These are phyloP conservation scores for Kuraishia capsulata DNA, from an alignment of 805 yeast genomes.

Conservation along the genomic window DNA sequence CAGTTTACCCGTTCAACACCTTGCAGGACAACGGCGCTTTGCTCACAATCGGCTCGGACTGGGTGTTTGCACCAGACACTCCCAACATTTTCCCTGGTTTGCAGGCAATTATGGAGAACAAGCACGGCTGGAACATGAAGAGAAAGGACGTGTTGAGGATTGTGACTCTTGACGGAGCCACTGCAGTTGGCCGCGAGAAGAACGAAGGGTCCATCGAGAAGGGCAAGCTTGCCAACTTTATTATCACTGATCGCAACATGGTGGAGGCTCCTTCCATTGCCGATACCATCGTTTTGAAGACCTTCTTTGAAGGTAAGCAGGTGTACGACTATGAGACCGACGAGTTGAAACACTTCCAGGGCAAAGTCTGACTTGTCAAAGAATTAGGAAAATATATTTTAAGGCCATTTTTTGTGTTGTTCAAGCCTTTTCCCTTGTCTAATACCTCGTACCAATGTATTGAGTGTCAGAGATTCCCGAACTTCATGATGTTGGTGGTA, in stretches of 20 bases:
- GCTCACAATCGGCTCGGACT: slow-evolving; percentile 17
- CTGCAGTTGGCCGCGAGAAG: slow-evolving; percentile 12
- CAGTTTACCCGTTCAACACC: slow-evolving; percentile 17
- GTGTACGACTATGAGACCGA: slow-evolving; percentile 18
- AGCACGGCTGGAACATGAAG: slow-evolving; percentile 17
- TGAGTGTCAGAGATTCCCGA: too few species aligned
- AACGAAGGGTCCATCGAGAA: slow-evolving; percentile 13
- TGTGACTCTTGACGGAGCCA: slow-evolving; percentile 16
- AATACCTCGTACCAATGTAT: too few species aligned
- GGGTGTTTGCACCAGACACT: slow-evolving; percentile 19
- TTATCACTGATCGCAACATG: slow-evolving; percentile 14
- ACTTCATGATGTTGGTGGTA: too few species aligned
- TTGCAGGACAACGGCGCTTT: slow-evolving; percentile 15
- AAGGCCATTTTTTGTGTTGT: too few species aligned
- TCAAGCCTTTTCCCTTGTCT: too few species aligned
- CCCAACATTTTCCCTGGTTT: slow-evolving; percentile 18
- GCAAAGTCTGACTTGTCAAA: slow-evolving; percentile 2
- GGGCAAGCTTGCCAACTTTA: slow-evolving; percentile 17
- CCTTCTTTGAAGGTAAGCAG: slow-evolving; percentile 15
- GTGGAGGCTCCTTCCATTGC: slow-evolving; percentile 11
- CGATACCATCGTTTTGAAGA: slow-evolving; percentile 13
- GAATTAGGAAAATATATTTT: too few species aligned
- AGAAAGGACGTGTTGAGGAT: slow-evolving; percentile 13
- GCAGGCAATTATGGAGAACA: slow-evolving; percentile 16
- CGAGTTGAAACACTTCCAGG: slow-evolving; percentile 16